phyloP scores from a whole-genome alignment of 225 moss, liverwort and hornwort species.

The Anthoceros angustus region DNA sequence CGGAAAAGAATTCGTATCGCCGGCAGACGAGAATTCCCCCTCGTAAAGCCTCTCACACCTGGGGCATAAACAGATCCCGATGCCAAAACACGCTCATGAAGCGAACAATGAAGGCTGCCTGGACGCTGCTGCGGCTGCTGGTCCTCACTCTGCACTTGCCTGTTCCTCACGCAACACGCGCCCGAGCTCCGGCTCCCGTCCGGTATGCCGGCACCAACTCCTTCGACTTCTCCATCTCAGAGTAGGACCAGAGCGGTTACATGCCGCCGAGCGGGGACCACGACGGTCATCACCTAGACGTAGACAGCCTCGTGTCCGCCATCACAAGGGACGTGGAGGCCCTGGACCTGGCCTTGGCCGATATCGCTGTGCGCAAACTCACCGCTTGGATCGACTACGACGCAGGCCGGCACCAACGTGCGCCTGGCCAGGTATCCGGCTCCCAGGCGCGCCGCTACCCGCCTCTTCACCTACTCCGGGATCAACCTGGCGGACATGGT shows the following conservation, averaged over 20 bases:
- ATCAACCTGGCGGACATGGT: background rate
- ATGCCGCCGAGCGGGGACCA: background rate
- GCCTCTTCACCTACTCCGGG: background rate
- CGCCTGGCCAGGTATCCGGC: background rate
- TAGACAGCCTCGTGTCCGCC: background rate
- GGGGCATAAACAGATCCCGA: no score
- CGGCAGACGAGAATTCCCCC: no score
- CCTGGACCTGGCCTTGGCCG: background rate
- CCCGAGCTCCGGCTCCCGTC: background rate
- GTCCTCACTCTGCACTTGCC: no score
- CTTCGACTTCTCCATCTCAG: conserved; percentile 1
- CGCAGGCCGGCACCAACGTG: background rate
- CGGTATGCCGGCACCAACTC: background rate
- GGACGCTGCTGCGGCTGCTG: no score
- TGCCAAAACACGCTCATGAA: no score
- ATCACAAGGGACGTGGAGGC: background rate
- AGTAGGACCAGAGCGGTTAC: background rate
- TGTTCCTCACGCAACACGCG: background rate
- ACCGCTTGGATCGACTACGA: conserved; percentile 2
- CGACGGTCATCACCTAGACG: background rate
- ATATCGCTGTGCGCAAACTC: background rate
- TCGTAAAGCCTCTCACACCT: no score
- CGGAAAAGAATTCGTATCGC: no score
- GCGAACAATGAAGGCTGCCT: conserved; percentile 3
- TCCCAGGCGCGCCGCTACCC: background rate